These are phyloP conservation scores for Acorus gramineus DNA, from an alignment of 106 monocot species.

Conservation along the genomic window DNA sequence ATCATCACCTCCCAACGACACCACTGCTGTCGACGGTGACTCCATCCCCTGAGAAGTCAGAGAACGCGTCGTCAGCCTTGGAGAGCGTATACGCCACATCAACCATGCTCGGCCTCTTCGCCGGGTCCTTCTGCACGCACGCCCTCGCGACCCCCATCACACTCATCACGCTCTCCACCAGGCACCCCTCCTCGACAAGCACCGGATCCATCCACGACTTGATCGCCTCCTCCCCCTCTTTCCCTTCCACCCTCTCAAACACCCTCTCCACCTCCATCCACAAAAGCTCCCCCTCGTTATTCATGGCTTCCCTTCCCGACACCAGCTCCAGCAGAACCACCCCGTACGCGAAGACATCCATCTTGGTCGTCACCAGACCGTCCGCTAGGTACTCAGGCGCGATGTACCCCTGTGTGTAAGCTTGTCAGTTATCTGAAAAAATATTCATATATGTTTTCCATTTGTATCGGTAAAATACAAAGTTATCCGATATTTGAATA, in stretches of 20 bases:
- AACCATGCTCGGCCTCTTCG: constrained; percentile 65
- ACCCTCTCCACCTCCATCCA: constrained; percentile 46
- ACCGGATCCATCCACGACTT: constrained; percentile 50
- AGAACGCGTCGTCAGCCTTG: constrained; percentile 41
- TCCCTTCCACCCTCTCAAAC: constrained; percentile 10
- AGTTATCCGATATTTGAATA: no score
- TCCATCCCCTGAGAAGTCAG: constrained; percentile 48
- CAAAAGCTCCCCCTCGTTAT: constrained; percentile 30
- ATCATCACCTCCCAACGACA: constrained; percentile 27
- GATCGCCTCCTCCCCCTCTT: constrained; percentile 13
- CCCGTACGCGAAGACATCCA: constrained; percentile 85
- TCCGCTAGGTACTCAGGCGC: constrained; percentile 72
- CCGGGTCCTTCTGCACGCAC: constrained; percentile 58
- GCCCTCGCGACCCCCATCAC: constrained; percentile 41
- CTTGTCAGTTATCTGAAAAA: no score
- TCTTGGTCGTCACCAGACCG: constrained; percentile 62
- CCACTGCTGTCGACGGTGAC: constrained; percentile 10
- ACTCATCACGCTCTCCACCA: constrained; percentile 36
- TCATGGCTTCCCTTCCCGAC: constrained; percentile 44
- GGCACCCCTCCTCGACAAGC: constrained; percentile 21
- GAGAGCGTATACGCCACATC: constrained; percentile 66
- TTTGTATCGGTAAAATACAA: no score
- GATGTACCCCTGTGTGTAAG: constrained; percentile 41
- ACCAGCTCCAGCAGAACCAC: constrained; percentile 77
- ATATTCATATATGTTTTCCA: no score